Evolutionary conservation across 2,329 filamentous ascomycete species (phyloP).

Genomic region (Chaetothyriales sp.): DNA sequence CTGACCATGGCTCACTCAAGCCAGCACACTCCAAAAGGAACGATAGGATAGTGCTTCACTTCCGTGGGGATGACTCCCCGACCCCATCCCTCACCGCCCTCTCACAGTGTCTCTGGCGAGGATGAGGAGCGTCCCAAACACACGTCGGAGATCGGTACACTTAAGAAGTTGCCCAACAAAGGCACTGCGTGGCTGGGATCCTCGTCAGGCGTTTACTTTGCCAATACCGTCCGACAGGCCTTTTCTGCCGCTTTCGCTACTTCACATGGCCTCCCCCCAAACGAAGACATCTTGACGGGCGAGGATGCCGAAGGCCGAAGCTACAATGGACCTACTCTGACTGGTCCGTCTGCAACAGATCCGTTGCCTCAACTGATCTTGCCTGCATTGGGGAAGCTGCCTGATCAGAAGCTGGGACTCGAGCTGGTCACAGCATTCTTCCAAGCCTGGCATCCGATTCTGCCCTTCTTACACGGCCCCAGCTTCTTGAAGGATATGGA

Average conservation of each 20-base stretch:
- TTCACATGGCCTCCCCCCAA: constrained; percentile 15
- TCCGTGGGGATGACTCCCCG: constrained; percentile 1
- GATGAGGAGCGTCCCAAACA: constrained; percentile 17
- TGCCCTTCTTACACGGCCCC: constrained; percentile 38
- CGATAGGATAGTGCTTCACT: not conserved
- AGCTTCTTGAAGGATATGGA: constrained; percentile 34
- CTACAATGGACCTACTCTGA: constrained; percentile 14
- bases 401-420: constrained; percentile 22
- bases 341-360: constrained; percentile 11
- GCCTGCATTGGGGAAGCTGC: constrained; percentile 17
- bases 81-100: constrained; percentile 1
- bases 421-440: constrained; percentile 36
- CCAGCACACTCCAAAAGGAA: not conserved
- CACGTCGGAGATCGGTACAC: constrained; percentile 28
- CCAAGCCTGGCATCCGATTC: constrained; percentile 37
- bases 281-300: constrained; percentile 18
- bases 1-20: not conserved
- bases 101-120: constrained; percentile 1
- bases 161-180: constrained; percentile 28
- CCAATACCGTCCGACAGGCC: constrained; percentile 39
- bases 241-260: constrained; percentile 27
- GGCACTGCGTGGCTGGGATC: constrained; percentile 39
- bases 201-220: constrained; percentile 39
- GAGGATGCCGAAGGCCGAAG: constrained; percentile 17
- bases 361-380: constrained; percentile 20